These are phyloP conservation scores for Jamesozyma jinghongensis DNA, from an alignment of 805 yeast species.

Conservation along the genomic window DNA sequence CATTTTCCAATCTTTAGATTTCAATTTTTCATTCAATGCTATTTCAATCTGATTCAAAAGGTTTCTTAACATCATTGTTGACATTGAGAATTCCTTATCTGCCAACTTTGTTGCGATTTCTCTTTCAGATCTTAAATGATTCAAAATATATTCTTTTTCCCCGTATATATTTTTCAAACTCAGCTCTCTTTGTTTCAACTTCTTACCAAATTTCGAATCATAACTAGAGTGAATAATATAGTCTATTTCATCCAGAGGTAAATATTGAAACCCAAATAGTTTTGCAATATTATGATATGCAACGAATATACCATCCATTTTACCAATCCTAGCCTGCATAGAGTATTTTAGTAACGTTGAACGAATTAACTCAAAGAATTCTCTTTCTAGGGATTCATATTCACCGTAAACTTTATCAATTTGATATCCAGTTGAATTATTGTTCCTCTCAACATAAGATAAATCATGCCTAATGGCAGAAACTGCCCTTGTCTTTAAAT, in stretches of 20 bases:
- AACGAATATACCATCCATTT: conserved; percentile 92
- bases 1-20: conserved; percentile 13
- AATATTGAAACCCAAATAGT: conserved; percentile 84
- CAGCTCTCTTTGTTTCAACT: conserved; percentile 11
- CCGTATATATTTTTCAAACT: conserved; percentile 15
- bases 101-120: conserved; percentile 39
- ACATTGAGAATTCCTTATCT: conserved; percentile 54
- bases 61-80: conserved; percentile 44
- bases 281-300: conserved; percentile 80
- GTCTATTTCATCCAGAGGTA: conserved; percentile 70
- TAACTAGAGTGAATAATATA: conserved; percentile 44
- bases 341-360: conserved; percentile 77
- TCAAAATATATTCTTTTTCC: conserved; percentile 15
- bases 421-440: conserved; percentile 57
- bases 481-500: conserved; percentile 84
- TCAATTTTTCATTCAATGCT: conserved; percentile 11
- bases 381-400: conserved; percentile 77
- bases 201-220: conserved; percentile 12
- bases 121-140: conserved; percentile 16
- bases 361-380: conserved; percentile 62
- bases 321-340: conserved; percentile 87
- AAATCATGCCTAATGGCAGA: conserved; percentile 76
- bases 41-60: conserved; percentile 34
- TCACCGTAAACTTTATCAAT: conserved; percentile 52
- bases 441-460: conserved; percentile 43